Conservation (phyloP, 345 rosid genomes). For the Cochlearia excelsa region DNA sequence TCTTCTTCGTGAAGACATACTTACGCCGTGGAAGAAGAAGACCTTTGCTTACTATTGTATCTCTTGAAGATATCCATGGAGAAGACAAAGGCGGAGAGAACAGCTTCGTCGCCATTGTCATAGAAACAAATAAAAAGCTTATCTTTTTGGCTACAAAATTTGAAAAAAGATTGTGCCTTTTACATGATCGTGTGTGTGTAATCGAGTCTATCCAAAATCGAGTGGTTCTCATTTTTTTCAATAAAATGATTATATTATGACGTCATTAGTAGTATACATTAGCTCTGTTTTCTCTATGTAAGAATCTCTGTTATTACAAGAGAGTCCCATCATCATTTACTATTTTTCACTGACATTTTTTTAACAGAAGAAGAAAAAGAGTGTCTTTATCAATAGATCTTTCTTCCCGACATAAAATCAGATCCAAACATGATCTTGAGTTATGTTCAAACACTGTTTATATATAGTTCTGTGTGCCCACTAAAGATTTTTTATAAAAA, state of each 20-base stretch:
- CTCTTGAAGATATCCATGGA: conserved; percentile 34
- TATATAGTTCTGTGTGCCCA: conserved; percentile 31
- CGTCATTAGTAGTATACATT: not conserved
- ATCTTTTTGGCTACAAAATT: not conserved
- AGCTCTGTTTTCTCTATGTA: conserved; percentile 25
- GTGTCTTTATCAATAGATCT: conserved; percentile 28
- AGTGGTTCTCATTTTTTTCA: conserved; percentile 29
- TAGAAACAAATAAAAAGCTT: not conserved
- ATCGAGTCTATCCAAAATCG: conserved; percentile 30
- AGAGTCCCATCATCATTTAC: conserved; percentile 32
- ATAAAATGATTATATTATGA: not conserved
- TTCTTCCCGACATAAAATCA: conserved; percentile 35
- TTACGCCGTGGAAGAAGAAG: conserved; percentile 19
- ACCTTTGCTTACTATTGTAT: conserved; percentile 5
- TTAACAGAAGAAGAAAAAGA: not conserved
- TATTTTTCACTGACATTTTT: conserved; percentile 13
- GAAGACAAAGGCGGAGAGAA: conserved; percentile 32
- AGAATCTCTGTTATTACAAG: not conserved
- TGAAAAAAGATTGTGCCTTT: conserved; percentile 22
- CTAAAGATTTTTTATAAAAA: conserved; percentile 24
- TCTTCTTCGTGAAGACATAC: conserved; percentile 1
- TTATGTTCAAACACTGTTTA: conserved; percentile 35
- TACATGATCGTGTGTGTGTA: conserved; percentile 18
- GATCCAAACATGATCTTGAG: conserved; percentile 30
- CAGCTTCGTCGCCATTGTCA: conserved; percentile 39